Evolutionary conservation across 192 early-diverging fungal genomes (phyloP).

Genomic region (Allomyces macrogynus): DNA sequence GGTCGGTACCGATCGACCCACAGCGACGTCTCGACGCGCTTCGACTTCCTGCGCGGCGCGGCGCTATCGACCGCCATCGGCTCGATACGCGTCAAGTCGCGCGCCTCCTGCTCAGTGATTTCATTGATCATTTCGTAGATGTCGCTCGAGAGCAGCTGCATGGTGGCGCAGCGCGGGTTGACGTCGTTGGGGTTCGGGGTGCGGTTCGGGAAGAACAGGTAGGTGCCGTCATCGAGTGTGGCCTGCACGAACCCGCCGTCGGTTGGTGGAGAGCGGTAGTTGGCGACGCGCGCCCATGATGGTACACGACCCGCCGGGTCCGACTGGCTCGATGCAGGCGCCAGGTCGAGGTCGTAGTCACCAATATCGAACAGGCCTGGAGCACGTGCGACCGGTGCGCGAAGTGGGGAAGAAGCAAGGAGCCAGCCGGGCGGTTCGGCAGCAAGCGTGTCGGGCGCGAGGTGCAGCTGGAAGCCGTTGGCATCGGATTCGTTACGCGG

Average conservation of each 20-base stretch:
- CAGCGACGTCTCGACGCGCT: conserved; percentile 9
- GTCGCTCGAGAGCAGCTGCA: conserved; percentile 9
- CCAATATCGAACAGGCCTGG: too few relatives aligned
- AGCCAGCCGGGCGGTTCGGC: neutral
- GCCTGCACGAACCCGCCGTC: conserved; percentile 4
- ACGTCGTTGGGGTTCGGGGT: neutral
- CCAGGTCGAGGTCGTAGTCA: too few relatives aligned
- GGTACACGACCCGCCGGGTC: too few relatives aligned
- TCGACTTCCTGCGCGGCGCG: conserved; percentile 2
- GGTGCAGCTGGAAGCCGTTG: neutral
- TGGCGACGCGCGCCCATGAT: neutral
- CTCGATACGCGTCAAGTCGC: neutral
- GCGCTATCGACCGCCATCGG: neutral
- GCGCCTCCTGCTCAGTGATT: neutral
- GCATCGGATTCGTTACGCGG: neutral
- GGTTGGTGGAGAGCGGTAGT: conserved; percentile 3
- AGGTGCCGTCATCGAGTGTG: conserved; percentile 4
- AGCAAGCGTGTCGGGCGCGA: neutral
- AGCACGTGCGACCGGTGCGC: too few relatives aligned
- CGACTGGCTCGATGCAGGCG: too few relatives aligned
- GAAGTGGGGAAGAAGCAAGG: too few relatives aligned
- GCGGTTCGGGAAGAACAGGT: conserved; percentile 15
- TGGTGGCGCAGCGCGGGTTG: conserved; percentile 6
- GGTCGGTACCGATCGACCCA: conserved; percentile 92
- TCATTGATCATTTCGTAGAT: neutral